Conservation (phyloP, 139 green algal genomes). For the Coelastrella sp. region DNA sequence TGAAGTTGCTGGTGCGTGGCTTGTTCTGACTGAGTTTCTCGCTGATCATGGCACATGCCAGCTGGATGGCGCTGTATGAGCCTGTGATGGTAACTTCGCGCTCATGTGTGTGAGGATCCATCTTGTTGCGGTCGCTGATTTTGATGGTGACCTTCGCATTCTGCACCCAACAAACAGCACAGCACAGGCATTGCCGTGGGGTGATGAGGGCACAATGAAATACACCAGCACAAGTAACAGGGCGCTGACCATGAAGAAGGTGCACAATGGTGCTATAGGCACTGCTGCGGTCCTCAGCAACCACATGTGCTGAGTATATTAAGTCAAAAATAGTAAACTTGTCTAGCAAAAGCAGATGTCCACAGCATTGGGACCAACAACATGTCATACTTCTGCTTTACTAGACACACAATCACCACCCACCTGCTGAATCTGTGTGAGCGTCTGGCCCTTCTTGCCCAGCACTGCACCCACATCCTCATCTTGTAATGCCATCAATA, state of each 20-base stretch:
- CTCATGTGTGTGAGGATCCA: slow-evolving; percentile 68
- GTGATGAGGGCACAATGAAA: background rate
- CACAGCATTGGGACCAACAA: too few relatives aligned
- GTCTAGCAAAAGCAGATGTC: too few relatives aligned
- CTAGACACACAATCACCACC: background rate
- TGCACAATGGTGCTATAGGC: too few relatives aligned
- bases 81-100: slow-evolving; percentile 71
- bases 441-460: slow-evolving; percentile 64
- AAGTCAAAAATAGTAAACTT: too few relatives aligned
- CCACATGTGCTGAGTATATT: background rate
- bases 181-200: background rate
- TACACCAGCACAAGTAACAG: background rate
- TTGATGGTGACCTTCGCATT: slow-evolving; percentile 71
- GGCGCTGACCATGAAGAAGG: too few relatives aligned
- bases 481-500: slow-evolving; percentile 57
- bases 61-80: slow-evolving; percentile 63
- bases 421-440: slow-evolving; percentile 62
- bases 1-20: slow-evolving; percentile 33
- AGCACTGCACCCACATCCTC: slow-evolving; percentile 75
- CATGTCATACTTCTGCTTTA: background rate
- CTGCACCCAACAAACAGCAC: slow-evolving; percentile 31
- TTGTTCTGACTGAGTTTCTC: slow-evolving; percentile 65
- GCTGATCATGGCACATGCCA: slow-evolving; percentile 72
- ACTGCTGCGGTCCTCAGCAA: background rate
- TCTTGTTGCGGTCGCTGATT: slow-evolving; percentile 68